Evolutionary conservation across 352 stramenopile species (phyloP), one percentile per base, ranked within the genome.

Genomic region (Phytopythium chamaehyphon): DNA sequence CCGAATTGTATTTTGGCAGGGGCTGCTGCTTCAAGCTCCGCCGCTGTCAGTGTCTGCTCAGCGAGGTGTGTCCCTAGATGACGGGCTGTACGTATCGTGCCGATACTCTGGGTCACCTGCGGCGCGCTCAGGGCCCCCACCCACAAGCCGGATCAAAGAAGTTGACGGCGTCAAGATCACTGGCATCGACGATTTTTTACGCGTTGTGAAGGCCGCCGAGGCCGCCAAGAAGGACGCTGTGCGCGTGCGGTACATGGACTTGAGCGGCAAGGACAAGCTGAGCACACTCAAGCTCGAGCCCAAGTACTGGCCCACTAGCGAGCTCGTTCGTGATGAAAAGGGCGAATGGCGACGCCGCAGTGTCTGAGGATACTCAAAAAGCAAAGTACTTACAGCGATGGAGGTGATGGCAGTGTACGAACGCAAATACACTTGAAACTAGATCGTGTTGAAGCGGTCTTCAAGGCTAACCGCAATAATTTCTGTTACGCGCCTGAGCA

Each of bases 1-100:
- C 47, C 83, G 90, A 31, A 88, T 98, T 36, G 74, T 98, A 42
- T 90, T 96, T 52, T 98, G 89, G 88, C 84, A 92, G 28, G 91
- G 91, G 5, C 71, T 97, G 23, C 57, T 97, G 37, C 59, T 98
- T 6, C 91, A 98, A 52, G 83, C 79, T 21, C 83, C 88, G 2
- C 91, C 93, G 11, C 66, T 96, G 1, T 90, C 87, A 2, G 88
- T 96, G 3, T 89, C 80, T 12, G 89, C 82, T 0, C 84, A 94
- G 53, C 81, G 84, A 19, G 83, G 82, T 42, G 90, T 94, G 42
- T 87, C 76, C 15, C 50, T 90, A 23, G 79, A 93, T 18, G 84
- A 94, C 58, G 84, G 84, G 6, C 81, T 94, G 24, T 94, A 94
- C 52, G 81, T 94, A 21, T 94, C 84, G 6, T 94, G 84, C 33